Percentiles rank a stretch among this genome's conserved stretches.
Conservation (phyloP, 2,329 filamentous ascomycete genomes). For the Aspergillus sp. region DNA sequence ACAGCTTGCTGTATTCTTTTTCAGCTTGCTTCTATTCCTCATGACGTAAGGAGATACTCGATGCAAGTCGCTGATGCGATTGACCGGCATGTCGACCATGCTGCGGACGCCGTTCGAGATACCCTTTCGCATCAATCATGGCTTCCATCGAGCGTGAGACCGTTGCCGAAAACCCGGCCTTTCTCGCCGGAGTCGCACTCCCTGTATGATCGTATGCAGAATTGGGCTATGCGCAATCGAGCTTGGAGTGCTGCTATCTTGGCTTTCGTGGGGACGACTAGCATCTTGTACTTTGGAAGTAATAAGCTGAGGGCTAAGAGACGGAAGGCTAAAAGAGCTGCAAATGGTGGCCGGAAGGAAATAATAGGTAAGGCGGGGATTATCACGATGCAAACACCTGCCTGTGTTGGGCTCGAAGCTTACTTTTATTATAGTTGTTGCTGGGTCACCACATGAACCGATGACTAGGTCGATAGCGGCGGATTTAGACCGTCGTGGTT, state of each 20-base stretch:
- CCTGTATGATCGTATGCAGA: constrained; percentile 58
- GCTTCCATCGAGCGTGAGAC: constrained; percentile 69
- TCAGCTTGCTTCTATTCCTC: constrained; percentile 58
- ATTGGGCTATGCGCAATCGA: constrained; percentile 73
- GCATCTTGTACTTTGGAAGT: constrained; percentile 59
- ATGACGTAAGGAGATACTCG: constrained; percentile 70
- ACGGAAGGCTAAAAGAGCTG: constrained; percentile 74
- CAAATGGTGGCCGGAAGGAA: constrained; percentile 82
- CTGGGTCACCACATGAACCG: constrained; percentile 81
- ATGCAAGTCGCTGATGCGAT: constrained; percentile 74
- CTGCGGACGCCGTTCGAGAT: constrained; percentile 70
- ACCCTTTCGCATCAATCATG: constrained; percentile 66
- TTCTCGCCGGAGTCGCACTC: constrained; percentile 38
- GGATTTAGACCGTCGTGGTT: constrained; percentile 87
- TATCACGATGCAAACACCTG: background rate
- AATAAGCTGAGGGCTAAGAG: constrained; percentile 61
- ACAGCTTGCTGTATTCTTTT: constrained; percentile 9
- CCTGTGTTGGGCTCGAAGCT: constrained; percentile 2
- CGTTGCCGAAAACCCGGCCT: constrained; percentile 39
- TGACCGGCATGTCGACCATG: constrained; percentile 76
- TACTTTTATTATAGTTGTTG: constrained; percentile 62
- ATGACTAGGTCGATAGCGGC: constrained; percentile 78
- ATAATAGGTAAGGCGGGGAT: constrained; percentile 58
- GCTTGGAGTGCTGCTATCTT: constrained; percentile 70
- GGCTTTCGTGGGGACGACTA: constrained; percentile 67